These are phyloP conservation scores for Ogataea corticis DNA, from an alignment of 805 yeast species.

Conservation along the genomic window DNA sequence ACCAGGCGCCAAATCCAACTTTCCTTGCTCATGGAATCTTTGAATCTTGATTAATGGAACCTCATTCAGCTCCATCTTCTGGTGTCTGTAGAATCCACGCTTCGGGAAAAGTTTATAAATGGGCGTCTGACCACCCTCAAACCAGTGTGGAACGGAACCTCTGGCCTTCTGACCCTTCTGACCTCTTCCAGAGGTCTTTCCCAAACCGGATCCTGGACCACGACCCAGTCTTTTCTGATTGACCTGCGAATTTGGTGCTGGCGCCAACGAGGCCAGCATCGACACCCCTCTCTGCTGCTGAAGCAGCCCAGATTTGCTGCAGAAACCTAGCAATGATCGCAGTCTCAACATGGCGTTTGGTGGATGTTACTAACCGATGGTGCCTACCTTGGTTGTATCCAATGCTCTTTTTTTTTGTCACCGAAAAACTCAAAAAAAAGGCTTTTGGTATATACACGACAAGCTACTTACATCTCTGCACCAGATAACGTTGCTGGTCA, in stretches of 20 bases:
- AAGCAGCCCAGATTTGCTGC: neutral
- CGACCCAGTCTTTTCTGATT: slow-evolving; percentile 81
- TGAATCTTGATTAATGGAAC: slow-evolving; percentile 71
- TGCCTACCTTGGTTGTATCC: neutral
- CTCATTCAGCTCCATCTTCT: slow-evolving; percentile 51
- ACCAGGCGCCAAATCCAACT: slow-evolving; percentile 56
- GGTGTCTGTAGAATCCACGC: slow-evolving; percentile 76
- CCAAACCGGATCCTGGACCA: slow-evolving; percentile 91
- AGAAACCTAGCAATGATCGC: slow-evolving; percentile 1
- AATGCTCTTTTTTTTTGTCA: neutral
- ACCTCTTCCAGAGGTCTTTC: slow-evolving; percentile 97
- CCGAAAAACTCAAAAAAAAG: neutral
- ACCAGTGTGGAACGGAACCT: slow-evolving; percentile 86
- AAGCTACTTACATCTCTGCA: neutral
- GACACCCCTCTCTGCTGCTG: slow-evolving; percentile 36
- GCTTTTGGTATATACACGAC: neutral
- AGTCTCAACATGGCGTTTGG: neutral
- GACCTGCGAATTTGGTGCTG: slow-evolving; percentile 61
- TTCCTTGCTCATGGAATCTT: slow-evolving; percentile 66
- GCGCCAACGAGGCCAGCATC: slow-evolving; percentile 53
- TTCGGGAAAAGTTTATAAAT: slow-evolving; percentile 82
- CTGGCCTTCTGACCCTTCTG: slow-evolving; percentile 98
- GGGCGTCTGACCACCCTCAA: slow-evolving; percentile 99
- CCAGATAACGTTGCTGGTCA: neutral
- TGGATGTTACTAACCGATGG: no score